Base-by-base conservation (phyloP, 129 eudicot genomes). In the Arctium minus region DNA sequence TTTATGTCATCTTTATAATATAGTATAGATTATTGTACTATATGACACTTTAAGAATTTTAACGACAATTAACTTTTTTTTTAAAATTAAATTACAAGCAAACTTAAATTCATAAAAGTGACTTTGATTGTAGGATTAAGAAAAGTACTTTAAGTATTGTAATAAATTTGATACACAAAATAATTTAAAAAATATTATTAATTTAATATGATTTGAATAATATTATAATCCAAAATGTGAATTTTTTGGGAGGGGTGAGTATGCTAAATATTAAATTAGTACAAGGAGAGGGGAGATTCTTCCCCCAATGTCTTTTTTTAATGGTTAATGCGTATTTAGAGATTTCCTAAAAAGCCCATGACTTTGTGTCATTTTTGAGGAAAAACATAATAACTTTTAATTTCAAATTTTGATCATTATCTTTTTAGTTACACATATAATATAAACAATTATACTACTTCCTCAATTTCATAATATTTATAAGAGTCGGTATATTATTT, bases 221-320 rank as follows among this genome's bases (percentile, higher is more conserved):
- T 72, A 81, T 50, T 37, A 73, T 72, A 80, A 50, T 36, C 32
- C 76, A 27, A 76, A 69, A 46, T 76, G 32, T 76, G 72, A 70
- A 69, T 77, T 75, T 73, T 40, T 83, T 48, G 81, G 77, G 35
- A 56, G 78, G 10, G 65, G 82, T 48, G 86, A 76, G 8, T 39
- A 29, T 75, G 35, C 69, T 33, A 82, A 69, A 7, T 46, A 71
- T 46, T 48, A 36, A 76, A 48, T 35, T 69, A 83, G 9, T 62
- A 46, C 13, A 69, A 76, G 81, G 13, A 75, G 81, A 29, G 12
- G 71, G 81, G 38, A 22, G 76, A 48, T 76, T 33, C 56, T 81
- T 29, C 27, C 48, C 79, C 76, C 74, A 39, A 56, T 15, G 62
- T 81, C 72, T 30, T 68, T 48, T 71, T 76, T 70, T 77, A 15